Conservation (phyloP, 2,329 filamentous ascomycete genomes). For the Cladophialophora carrionii region DNA sequence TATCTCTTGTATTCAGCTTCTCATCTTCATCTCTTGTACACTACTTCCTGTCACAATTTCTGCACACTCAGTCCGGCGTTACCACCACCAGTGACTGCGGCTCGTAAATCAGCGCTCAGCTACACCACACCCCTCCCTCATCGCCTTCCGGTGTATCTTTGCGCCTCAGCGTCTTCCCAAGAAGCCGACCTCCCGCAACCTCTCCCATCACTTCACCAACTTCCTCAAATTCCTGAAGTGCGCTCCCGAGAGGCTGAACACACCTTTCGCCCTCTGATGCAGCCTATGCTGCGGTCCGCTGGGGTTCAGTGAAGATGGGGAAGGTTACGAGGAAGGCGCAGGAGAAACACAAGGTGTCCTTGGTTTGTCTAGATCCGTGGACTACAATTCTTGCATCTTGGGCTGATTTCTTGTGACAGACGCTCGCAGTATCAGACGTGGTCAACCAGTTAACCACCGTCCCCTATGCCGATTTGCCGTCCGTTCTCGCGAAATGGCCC, state of each 20-base stretch:
- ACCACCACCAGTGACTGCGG: background rate
- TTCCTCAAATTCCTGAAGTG: background rate
- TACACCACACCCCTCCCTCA: conserved; percentile 1
- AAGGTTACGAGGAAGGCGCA: conserved; percentile 59
- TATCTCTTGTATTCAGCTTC: conserved; percentile 1
- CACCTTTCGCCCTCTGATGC: conserved; percentile 29
- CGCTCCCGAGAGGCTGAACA: conserved; percentile 21
- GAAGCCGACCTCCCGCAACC: background rate
- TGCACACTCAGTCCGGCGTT: conserved; percentile 5
- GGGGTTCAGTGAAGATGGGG: conserved; percentile 47
- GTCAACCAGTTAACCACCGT: conserved; percentile 70
- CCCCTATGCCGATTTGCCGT: conserved; percentile 75
- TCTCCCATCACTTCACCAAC: background rate
- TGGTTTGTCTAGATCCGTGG: conserved; percentile 47
- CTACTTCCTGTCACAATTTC: conserved; percentile 12
- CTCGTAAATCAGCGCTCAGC: conserved; percentile 5
- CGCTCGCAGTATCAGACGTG: conserved; percentile 82
- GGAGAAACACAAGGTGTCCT: conserved; percentile 56
- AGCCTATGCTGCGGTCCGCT: conserved; percentile 31
- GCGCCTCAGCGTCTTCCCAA: too few relatives aligned
- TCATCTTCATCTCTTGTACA: conserved; percentile 16
- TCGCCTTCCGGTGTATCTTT: background rate
- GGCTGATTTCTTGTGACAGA: conserved; percentile 58
- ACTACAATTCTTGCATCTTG: conserved; percentile 15
- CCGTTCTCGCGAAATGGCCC: conserved; percentile 77